These are phyloP conservation scores for Talaromyces stipitatus DNA, from an alignment of 495 filamentous ascomycete genomes.

Conservation along the genomic window DNA sequence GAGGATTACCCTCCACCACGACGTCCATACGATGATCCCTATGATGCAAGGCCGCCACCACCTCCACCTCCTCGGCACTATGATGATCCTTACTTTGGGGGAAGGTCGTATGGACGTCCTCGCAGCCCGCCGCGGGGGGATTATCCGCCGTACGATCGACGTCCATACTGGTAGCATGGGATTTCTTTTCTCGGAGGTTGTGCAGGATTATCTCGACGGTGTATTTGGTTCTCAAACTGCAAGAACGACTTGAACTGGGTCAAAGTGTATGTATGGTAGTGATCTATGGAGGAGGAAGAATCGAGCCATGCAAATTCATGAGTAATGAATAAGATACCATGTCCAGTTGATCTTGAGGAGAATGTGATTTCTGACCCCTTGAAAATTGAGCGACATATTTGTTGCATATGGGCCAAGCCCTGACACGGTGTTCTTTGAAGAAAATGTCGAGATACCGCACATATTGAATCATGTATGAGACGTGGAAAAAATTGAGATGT, in stretches of 20 bases:
- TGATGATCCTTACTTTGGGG: slow-evolving; percentile 38
- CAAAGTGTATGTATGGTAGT: not conserved
- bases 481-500: not conserved
- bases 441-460: not conserved
- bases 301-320: not conserved
- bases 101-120: slow-evolving; percentile 36
- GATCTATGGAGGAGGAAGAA: not conserved
- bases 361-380: not conserved
- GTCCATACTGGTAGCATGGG: slow-evolving; percentile 36
- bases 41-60: slow-evolving; percentile 29
- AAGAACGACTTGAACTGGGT: not conserved
- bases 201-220: too few species aligned
- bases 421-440: not conserved
- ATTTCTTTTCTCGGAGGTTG: not conserved
- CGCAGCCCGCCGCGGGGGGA: slow-evolving; percentile 36
- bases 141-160: slow-evolving; percentile 38
- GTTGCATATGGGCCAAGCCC: too few species aligned
- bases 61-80: slow-evolving; percentile 38
- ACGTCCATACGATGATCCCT: slow-evolving; percentile 46
- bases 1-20: slow-evolving; percentile 65
- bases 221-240: too few species aligned
- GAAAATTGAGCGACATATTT: too few species aligned
- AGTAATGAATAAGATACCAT: not conserved
- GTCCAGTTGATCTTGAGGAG: not conserved
- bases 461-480: not conserved